phyloP scores from a whole-genome alignment of 768 basidiomycete genomes.

The Termitomyces sp. region DNA sequence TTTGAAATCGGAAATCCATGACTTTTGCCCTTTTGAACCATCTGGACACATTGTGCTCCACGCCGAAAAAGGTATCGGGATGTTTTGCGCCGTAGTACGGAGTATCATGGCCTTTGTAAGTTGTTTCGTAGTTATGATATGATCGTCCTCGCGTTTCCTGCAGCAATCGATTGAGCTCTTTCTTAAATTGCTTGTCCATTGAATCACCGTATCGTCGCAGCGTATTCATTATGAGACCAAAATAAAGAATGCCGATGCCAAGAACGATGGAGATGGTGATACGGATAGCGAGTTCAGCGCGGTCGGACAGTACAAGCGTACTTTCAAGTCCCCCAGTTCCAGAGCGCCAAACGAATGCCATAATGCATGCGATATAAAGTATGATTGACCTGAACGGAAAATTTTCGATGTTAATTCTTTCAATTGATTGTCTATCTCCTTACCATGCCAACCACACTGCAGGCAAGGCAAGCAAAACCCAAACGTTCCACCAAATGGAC shows the following conservation, averaged over 20 bases:
- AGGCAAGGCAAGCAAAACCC: constrained; percentile 60
- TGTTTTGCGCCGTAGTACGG: neutral
- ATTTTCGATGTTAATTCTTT: neutral
- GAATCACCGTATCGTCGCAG: constrained; percentile 46
- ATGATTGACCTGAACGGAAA: constrained; percentile 53
- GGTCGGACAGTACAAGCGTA: constrained; percentile 30
- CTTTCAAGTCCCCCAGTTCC: constrained; percentile 35
- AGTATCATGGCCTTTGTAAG: neutral
- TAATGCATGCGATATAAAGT: constrained; percentile 55
- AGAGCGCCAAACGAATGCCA: constrained; percentile 68
- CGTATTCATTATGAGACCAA: constrained; percentile 45
- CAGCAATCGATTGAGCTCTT: neutral
- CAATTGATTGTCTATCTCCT: neutral
- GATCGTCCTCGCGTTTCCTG: neutral
- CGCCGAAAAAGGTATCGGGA: neutral
- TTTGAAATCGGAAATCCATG: constrained; percentile 17
- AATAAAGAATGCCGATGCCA: constrained; percentile 45
- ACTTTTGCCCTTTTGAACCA: constrained; percentile 13
- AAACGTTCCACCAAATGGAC: constrained; percentile 47
- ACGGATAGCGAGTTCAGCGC: constrained; percentile 45
- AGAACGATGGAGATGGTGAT: constrained; percentile 41
- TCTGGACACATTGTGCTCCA: neutral
- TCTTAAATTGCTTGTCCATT: constrained; percentile 25
- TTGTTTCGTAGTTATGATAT: neutral
- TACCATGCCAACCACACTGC: constrained; percentile 69